A percentile compares a stretch with the other conserved stretches of the same genome.
These are phyloP conservation scores for Paulownia fortunei DNA, from an alignment of 257 asterid species.

Conservation along the genomic window DNA sequence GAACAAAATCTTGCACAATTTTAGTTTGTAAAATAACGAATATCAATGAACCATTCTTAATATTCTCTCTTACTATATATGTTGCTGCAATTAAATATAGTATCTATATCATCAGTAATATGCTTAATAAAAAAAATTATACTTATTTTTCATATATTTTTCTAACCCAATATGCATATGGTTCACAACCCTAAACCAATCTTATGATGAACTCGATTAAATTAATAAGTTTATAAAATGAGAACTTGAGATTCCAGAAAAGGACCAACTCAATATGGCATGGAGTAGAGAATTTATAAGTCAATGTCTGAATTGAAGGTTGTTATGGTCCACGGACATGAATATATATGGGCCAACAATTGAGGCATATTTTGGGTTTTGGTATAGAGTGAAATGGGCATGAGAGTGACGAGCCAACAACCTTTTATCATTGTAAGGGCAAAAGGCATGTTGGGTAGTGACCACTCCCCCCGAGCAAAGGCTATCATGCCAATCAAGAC, in stretches of 20 bases:
- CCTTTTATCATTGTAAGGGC: constrained; percentile 33
- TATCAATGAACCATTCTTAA: no score
- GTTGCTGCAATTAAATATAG: no score
- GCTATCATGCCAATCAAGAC: constrained; percentile 1
- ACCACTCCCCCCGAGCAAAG: constrained; percentile 3
- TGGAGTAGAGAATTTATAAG: background rate
- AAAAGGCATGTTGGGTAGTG: constrained; percentile 38
- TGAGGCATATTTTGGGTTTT: background rate
- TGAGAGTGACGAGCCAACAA: constrained; percentile 44
- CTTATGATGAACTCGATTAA: background rate
- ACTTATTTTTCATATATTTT: no score
- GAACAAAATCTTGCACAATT: no score
- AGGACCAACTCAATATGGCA: background rate
- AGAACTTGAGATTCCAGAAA: background rate
- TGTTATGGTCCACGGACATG: background rate
- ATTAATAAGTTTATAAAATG: background rate
- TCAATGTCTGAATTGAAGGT: background rate
- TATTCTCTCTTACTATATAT: no score
- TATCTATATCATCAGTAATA: background rate
- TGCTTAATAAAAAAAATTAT: no score
- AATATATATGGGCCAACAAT: background rate
- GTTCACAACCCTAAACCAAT: background rate
- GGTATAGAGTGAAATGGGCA: constrained; percentile 20
- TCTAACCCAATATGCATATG: no score
- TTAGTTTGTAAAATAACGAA: no score